A percentile compares a stretch with the other conserved stretches of the same genome.
phyloP scores from a whole-genome alignment of 495 filamentous ascomycete species.

The Hypoxylon intermedium region DNA sequence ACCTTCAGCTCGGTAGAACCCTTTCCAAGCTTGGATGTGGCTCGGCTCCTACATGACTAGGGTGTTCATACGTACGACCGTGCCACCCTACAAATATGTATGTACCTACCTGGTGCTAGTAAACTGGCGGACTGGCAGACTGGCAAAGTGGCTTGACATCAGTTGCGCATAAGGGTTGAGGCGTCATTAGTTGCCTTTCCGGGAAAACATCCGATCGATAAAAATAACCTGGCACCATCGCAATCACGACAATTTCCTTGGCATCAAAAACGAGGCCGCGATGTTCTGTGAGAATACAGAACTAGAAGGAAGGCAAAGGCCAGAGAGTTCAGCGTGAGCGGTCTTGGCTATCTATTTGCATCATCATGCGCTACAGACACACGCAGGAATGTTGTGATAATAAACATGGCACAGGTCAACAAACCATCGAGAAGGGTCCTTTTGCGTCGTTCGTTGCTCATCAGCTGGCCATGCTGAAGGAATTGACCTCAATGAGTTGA shows the following conservation, averaged over 20 bases:
- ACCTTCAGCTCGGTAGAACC: no score
- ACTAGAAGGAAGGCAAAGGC: background rate
- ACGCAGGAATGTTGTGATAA: slow-evolving; percentile 2
- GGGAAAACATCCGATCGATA: slow-evolving; percentile 5
- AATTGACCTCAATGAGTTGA: background rate
- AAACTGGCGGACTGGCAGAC: slow-evolving; percentile 1
- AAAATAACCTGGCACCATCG: background rate
- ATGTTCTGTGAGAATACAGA: slow-evolving; percentile 5
- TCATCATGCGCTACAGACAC: slow-evolving; percentile 3
- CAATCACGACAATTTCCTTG: slow-evolving; percentile 13
- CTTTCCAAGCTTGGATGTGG: no score
- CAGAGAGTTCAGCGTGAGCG: slow-evolving; percentile 1
- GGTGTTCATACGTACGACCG: no score
- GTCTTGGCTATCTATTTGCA: slow-evolving; percentile 2
- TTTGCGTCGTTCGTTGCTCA: slow-evolving; percentile 12
- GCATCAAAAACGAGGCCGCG: slow-evolving; percentile 1
- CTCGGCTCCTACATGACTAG: no score
- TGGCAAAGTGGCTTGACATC: no score
- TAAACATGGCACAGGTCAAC: slow-evolving; percentile 21
- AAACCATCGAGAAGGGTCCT: slow-evolving; percentile 7
- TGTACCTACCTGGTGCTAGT: no score
- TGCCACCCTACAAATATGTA: no score
- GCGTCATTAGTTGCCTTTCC: slow-evolving; percentile 21
- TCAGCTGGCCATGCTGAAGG: slow-evolving; percentile 5
- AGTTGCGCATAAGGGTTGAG: slow-evolving; percentile 7